Conservation (phyloP, 495 filamentous ascomycete species). For the Ramalina intermedia region DNA sequence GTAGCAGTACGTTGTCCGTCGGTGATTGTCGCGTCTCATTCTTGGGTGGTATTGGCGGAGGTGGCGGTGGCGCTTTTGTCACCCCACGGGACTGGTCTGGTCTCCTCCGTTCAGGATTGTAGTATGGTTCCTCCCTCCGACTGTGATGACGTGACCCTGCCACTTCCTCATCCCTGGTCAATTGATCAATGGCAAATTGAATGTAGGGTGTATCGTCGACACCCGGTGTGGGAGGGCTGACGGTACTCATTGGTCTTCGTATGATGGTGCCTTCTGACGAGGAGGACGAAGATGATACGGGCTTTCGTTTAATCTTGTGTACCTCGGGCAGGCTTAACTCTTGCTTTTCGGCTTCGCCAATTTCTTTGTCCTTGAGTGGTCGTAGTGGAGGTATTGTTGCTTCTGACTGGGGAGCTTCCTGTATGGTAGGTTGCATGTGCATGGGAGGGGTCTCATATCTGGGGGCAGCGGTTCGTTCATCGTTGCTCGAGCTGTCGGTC, state of each 20-base stretch:
- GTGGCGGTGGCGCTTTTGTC: not conserved
- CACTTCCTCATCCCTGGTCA: slow-evolving; percentile 51
- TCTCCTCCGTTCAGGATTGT: slow-evolving; percentile 32
- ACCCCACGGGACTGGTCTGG: not conserved
- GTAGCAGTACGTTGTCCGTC: slow-evolving; percentile 33
- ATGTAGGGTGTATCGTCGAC: slow-evolving; percentile 57
- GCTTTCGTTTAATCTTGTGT: slow-evolving; percentile 16
- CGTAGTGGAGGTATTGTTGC: slow-evolving; percentile 14
- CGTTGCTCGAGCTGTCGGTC: slow-evolving; percentile 29
- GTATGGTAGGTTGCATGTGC: slow-evolving; percentile 17
- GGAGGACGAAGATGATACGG: slow-evolving; percentile 15
- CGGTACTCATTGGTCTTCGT: slow-evolving; percentile 19
- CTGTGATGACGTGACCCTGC: slow-evolving; percentile 20
- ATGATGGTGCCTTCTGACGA: slow-evolving; percentile 12
- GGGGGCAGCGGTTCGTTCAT: slow-evolving; percentile 32
- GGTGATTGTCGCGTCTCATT: slow-evolving; percentile 3
- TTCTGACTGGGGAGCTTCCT: slow-evolving; percentile 11
- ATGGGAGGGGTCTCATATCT: slow-evolving; percentile 38
- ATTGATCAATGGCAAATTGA: slow-evolving; percentile 57
- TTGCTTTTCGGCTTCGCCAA: slow-evolving; percentile 7
- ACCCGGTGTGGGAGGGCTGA: slow-evolving; percentile 42
- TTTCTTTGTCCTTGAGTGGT: slow-evolving; percentile 18
- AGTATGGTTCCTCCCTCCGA: slow-evolving; percentile 27
- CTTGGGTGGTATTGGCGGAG: not conserved
- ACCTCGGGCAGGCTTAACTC: slow-evolving; percentile 19